Evolutionary conservation across 768 basidiomycete genomes (phyloP).

Genomic region (Cystoderma amianthinum): DNA sequence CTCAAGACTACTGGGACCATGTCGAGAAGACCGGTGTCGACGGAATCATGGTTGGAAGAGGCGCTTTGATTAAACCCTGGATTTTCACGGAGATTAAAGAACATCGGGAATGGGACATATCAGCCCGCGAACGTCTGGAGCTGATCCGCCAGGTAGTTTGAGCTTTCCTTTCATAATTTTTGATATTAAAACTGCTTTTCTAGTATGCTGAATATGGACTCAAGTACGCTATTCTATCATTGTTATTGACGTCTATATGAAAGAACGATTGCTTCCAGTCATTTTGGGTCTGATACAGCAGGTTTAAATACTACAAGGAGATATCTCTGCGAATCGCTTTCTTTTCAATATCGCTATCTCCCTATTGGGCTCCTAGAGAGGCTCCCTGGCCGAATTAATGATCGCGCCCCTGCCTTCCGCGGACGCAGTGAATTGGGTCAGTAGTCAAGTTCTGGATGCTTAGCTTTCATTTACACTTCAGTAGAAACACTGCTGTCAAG

Average conservation of each 20-base stretch:
- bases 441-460: slow-evolving; percentile 14
- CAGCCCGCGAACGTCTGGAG: slow-evolving; percentile 76
- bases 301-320: slow-evolving; percentile 89
- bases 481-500: slow-evolving; percentile 82
- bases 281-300: slow-evolving; percentile 81
- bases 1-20: slow-evolving; percentile 72
- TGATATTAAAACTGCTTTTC: slow-evolving; percentile 3
- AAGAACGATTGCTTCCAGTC: slow-evolving; percentile 29
- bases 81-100: slow-evolving; percentile 96
- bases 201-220: slow-evolving; percentile 82
- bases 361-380: slow-evolving; percentile 88
- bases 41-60: slow-evolving; percentile 92
- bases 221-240: slow-evolving; percentile 40
- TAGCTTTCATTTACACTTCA: not conserved
- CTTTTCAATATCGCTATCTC: slow-evolving; percentile 94
- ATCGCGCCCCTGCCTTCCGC: slow-evolving; percentile 80
- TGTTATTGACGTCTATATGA: not conserved
- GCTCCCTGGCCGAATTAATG: slow-evolving; percentile 79
- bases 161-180: not conserved
- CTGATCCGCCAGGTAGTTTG: slow-evolving; percentile 61
- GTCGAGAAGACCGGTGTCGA: slow-evolving; percentile 82
- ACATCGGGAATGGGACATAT: slow-evolving; percentile 88
- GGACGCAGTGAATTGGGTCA: slow-evolving; percentile 85
- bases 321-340: slow-evolving; percentile 92
- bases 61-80: slow-evolving; percentile 95